phyloP scores from a whole-genome alignment of 805 yeast genomes.

The Candida morakotiae region DNA sequence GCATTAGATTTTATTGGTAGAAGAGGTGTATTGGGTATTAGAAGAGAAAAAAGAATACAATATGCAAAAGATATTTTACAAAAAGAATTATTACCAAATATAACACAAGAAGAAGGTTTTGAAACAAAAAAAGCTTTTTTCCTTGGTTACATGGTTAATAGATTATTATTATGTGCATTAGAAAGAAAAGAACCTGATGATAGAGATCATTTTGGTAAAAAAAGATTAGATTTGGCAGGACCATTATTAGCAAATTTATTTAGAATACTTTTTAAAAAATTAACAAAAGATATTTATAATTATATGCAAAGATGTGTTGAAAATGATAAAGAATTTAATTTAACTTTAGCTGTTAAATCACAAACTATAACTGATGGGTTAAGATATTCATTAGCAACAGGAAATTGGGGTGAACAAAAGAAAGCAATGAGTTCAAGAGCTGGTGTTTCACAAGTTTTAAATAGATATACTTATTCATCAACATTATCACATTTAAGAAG shows the following conservation, averaged over 20 bases:
- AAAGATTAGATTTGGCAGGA: slow-evolving; percentile 97
- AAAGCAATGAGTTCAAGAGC: slow-evolving; percentile 98
- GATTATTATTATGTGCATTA: slow-evolving; percentile 89
- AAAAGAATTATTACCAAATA: slow-evolving; percentile 94
- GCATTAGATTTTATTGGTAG: slow-evolving; percentile 98
- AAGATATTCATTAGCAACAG: slow-evolving; percentile 96
- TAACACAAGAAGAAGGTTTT: slow-evolving; percentile 94
- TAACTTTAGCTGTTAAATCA: slow-evolving; percentile 94
- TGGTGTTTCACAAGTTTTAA: slow-evolving; percentile 98
- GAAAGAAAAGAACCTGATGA: slow-evolving; percentile 98
- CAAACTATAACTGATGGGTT: slow-evolving; percentile 96
- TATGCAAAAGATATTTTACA: slow-evolving; percentile 96
- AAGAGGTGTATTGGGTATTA: slow-evolving; percentile 94
- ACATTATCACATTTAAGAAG: slow-evolving; percentile 97
- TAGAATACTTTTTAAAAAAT: slow-evolving; percentile 88
- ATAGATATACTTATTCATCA: slow-evolving; percentile 97
- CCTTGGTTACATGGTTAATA: slow-evolving; percentile 96
- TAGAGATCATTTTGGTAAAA: slow-evolving; percentile 99
- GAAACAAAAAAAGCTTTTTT: slow-evolving; percentile 96
- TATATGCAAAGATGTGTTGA: slow-evolving; percentile 99
- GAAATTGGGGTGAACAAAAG: slow-evolving; percentile 99
- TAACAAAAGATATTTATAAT: slow-evolving; percentile 94
- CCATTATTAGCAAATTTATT: slow-evolving; percentile 94
- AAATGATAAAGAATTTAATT: slow-evolving; percentile 93
- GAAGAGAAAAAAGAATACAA: slow-evolving; percentile 96